These are phyloP conservation scores for Paramyrothecium roridum DNA, from an alignment of 2,329 filamentous ascomycete genomes.

Conservation along the genomic window DNA sequence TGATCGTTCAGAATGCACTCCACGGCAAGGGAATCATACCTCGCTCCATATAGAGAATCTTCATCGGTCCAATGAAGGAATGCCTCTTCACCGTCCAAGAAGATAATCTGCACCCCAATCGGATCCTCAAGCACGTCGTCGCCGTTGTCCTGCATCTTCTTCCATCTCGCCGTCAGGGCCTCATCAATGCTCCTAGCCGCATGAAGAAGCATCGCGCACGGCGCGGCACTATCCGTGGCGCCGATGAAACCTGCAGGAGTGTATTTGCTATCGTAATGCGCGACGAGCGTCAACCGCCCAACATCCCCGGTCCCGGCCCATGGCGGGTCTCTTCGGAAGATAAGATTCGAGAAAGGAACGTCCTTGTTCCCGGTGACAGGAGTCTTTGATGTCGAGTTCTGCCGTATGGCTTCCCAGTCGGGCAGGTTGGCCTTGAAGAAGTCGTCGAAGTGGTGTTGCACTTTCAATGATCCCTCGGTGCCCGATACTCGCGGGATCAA, in stretches of 20 bases:
- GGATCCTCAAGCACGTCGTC: slow-evolving; percentile 64
- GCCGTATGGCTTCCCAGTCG: slow-evolving; percentile 74
- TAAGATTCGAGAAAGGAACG: slow-evolving; percentile 82
- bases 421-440: slow-evolving; percentile 78
- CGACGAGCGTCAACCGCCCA: slow-evolving; percentile 78
- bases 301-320: slow-evolving; percentile 73
- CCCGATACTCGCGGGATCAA: slow-evolving; percentile 86
- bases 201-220: slow-evolving; percentile 92
- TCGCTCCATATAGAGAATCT: slow-evolving; percentile 86
- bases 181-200: slow-evolving; percentile 75
- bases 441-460: slow-evolving; percentile 76
- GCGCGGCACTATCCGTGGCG: slow-evolving; percentile 88
- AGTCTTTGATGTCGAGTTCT: slow-evolving; percentile 86
- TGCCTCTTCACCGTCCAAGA: slow-evolving; percentile 93
- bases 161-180: slow-evolving; percentile 80
- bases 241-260: slow-evolving; percentile 84
- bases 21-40: slow-evolving; percentile 43
- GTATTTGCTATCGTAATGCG: slow-evolving; percentile 89
- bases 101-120: slow-evolving; percentile 81
- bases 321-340: slow-evolving; percentile 84
- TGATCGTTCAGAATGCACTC: neutral
- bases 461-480: slow-evolving; percentile 68
- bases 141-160: slow-evolving; percentile 61
- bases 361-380: slow-evolving; percentile 68
- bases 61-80: slow-evolving; percentile 75